Evolutionary conservation across 1,284 basidiomycete genomes (phyloP).

Genomic region (Microbotryum intermedium): DNA sequence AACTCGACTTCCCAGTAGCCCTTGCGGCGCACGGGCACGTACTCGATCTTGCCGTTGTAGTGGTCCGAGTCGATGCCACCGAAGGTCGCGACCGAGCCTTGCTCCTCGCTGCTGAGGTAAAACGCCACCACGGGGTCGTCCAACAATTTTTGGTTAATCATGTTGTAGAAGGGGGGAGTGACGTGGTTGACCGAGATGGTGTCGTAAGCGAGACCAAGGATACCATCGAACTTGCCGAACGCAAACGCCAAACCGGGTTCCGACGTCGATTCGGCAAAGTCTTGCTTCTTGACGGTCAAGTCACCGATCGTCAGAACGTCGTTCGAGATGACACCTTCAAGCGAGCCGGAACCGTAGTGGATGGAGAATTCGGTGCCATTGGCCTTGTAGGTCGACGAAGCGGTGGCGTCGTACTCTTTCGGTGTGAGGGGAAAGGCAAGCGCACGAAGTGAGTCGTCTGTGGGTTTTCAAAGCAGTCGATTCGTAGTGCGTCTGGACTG

Average conservation of each 20-base stretch:
- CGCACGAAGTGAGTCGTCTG: background rate
- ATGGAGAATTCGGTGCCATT: conserved; percentile 91
- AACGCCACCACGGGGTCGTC: conserved; percentile 88
- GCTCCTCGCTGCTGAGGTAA: conserved; percentile 78
- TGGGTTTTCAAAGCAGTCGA: too few species aligned
- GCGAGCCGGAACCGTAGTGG: conserved; percentile 91
- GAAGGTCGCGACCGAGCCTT: conserved; percentile 84
- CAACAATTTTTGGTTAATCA: conserved; percentile 76
- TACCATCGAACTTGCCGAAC: conserved; percentile 92
- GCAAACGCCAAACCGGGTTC: conserved; percentile 97
- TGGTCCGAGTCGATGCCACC: conserved; percentile 78
- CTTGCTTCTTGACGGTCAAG: conserved; percentile 62
- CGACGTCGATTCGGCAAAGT: conserved; percentile 93
- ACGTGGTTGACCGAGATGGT: conserved; percentile 94
- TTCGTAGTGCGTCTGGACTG: background rate
- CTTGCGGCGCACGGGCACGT: conserved; percentile 87
- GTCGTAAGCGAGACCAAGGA: conserved; percentile 89
- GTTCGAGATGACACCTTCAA: conserved; percentile 91
- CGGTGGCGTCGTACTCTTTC: conserved; percentile 76
- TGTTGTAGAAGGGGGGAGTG: conserved; percentile 88
- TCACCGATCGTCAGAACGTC: conserved; percentile 80
- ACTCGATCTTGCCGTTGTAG: conserved; percentile 73
- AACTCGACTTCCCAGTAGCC: conserved; percentile 74
- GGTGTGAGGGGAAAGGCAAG: conserved; percentile 49
- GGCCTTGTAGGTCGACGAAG: conserved; percentile 79